Base-by-base conservation (phyloP, 1,139 yeast genomes). In the Dujonia santamariae region DNA sequence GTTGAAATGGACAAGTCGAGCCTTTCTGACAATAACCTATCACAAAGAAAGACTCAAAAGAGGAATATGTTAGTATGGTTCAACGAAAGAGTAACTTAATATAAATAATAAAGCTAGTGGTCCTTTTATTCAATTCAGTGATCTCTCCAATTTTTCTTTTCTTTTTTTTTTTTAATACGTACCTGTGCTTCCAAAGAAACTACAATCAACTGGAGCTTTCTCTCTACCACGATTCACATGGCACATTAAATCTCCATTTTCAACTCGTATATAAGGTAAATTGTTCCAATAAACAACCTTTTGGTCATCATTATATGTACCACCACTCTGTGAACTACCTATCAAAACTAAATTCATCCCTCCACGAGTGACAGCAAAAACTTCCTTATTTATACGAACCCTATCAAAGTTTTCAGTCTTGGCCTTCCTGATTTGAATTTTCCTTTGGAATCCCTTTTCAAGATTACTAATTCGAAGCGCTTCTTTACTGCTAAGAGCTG, bases 11-110 rank as follows among this genome's bases (percentile, higher is more conserved):
- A 54, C 94, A 84, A 2, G 54, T 45, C 22, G 63, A 50, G 30
- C 78, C 83, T 48, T 70, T 69, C 38, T 61, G 59, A 52, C 87
- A 81, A 11, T 61, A 55, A 13, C 83, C 82, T 69, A 50, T 33
- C 30, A 37, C 26, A 15, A 35, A 26, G 51, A 50, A 50, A 47
- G 52, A 50, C 45, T 44, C 49, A 52, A 50, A 40, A 27, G 31
- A 29, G 36, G 31, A n/a, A 14, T n/a, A 12, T 26, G 46, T 51
- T 48, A 47, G 54, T 49, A 53, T 12, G 11, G 14, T 7, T 21
- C 23, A 21, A 12, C n/a, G 19, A 17, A n/a, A 7, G 29, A n/a
- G 13, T 17, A 26, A 19, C 9, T 16, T 26, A 17, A 14, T 16
- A 19, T 26, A 22, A 22, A 14, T 11, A 22, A 22, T 22, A 22